These are phyloP conservation scores for Rhazya stricta DNA, from an alignment of 257 asterid species.

Conservation along the genomic window DNA sequence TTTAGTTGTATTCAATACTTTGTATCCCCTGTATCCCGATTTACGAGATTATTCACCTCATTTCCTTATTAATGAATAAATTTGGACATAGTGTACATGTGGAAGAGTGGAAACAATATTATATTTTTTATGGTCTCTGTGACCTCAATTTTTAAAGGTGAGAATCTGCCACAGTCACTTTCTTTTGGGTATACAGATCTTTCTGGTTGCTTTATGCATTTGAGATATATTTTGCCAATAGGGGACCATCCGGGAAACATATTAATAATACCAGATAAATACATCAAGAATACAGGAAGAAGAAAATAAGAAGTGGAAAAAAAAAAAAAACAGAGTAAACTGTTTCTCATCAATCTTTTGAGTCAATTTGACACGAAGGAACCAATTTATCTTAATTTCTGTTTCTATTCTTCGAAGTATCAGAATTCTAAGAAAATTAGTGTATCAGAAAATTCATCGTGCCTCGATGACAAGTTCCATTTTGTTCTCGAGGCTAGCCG, in stretches of 20 bases:
- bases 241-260: neutral
- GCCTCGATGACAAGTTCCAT: conserved; percentile 59
- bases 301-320: neutral
- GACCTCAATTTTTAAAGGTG: neutral
- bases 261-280: neutral
- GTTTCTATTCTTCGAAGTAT: conserved; percentile 17
- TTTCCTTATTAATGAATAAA: neutral
- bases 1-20: neutral
- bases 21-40: neutral
- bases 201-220: neutral
- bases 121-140: neutral
- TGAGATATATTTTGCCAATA: neutral
- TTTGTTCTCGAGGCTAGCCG: conserved; percentile 88
- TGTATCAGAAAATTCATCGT: conserved; percentile 74
- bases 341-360: neutral
- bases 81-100: neutral
- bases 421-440: conserved; percentile 42
- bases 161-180: neutral
- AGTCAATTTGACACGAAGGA: conserved; percentile 11
- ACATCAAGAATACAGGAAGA: neutral
- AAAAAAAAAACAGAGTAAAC: neutral
- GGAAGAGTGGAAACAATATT: neutral
- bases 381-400: conserved; percentile 12
- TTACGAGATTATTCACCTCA: neutral
- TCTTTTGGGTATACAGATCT: neutral